These are phyloP conservation scores for Pseudocercospora eumusae DNA, from an alignment of 2,329 filamentous ascomycete species.

Conservation along the genomic window DNA sequence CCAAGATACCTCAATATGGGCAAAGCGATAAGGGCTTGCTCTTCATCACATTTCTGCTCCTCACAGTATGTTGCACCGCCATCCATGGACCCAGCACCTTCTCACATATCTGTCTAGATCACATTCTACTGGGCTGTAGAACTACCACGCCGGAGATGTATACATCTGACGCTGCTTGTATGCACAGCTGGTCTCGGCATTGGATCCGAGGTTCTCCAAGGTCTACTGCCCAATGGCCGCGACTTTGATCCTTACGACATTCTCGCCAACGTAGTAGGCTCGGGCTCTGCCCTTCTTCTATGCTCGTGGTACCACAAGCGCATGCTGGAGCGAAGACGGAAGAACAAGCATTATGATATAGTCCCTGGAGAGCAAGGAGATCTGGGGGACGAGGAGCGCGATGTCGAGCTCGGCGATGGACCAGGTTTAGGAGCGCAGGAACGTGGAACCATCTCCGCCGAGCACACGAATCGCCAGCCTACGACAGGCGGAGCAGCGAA, in stretches of 20 bases:
- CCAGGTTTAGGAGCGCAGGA: constrained; percentile 41
- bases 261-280: constrained; percentile 81
- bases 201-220: constrained; percentile 75
- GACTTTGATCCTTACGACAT: constrained; percentile 80
- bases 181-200: constrained; percentile 73
- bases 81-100: background rate
- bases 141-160: constrained; percentile 77
- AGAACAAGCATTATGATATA: constrained; percentile 69
- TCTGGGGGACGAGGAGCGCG: constrained; percentile 49
- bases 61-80: constrained; percentile 60
- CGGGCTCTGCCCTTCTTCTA: constrained; percentile 67
- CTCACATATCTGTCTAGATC: constrained; percentile 24
- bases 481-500: constrained; percentile 59
- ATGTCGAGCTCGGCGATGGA: constrained; percentile 75
- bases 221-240: constrained; percentile 63
- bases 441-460: constrained; percentile 34
- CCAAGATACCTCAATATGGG: constrained; percentile 63
- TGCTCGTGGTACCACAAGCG: constrained; percentile 93
- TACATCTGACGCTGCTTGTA: constrained; percentile 78
- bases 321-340: constrained; percentile 85
- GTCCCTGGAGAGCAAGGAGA: constrained; percentile 63
- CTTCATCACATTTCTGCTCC: constrained; percentile 81
- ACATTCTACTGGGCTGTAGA: constrained; percentile 96
- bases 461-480: constrained; percentile 30
- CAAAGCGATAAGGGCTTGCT: constrained; percentile 82